These are phyloP conservation scores for Lactifluus subvellereus DNA, from an alignment of 768 basidiomycete species.

Conservation along the genomic window DNA sequence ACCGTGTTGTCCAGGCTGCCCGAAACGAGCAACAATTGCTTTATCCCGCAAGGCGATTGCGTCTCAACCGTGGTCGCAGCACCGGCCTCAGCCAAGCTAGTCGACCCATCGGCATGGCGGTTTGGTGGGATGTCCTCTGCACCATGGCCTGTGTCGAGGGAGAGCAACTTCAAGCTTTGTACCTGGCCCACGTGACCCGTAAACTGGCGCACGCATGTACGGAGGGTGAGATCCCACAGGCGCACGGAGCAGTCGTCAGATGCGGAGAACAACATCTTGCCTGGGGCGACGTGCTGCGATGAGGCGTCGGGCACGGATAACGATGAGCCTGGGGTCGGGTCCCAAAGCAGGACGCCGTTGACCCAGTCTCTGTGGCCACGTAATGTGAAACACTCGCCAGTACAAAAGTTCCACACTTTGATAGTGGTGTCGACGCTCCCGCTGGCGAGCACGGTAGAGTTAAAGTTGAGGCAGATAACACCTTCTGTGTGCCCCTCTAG, in stretches of 20 bases:
- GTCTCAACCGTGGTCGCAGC: background rate
- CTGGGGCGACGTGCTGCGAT: constrained; percentile 57
- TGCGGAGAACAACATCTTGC: constrained; percentile 96
- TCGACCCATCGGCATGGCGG: background rate
- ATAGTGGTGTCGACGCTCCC: constrained; percentile 94
- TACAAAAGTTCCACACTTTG: constrained; percentile 91
- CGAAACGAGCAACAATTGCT: constrained; percentile 67
- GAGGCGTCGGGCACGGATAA: constrained; percentile 30
- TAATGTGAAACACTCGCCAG: constrained; percentile 86
- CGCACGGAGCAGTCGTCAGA: constrained; percentile 92
- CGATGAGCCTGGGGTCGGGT: constrained; percentile 39
- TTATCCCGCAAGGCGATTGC: constrained; percentile 5
- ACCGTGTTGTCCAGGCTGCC: constrained; percentile 94
- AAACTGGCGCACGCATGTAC: constrained; percentile 79
- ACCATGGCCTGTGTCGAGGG: constrained; percentile 41
- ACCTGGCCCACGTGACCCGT: constrained; percentile 92
- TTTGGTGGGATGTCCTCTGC: background rate
- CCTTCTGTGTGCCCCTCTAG: constrained; percentile 88
- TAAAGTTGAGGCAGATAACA: constrained; percentile 87
- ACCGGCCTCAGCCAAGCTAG: background rate
- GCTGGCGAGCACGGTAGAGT: constrained; percentile 85
- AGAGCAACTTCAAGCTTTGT: constrained; percentile 79
- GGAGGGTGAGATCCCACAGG: constrained; percentile 84
- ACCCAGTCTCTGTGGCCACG: constrained; percentile 96
- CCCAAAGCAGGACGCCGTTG: constrained; percentile 92